Conservation (phyloP, 1,284 basidiomycete species). For the Sanghuangporus sanghuang region DNA sequence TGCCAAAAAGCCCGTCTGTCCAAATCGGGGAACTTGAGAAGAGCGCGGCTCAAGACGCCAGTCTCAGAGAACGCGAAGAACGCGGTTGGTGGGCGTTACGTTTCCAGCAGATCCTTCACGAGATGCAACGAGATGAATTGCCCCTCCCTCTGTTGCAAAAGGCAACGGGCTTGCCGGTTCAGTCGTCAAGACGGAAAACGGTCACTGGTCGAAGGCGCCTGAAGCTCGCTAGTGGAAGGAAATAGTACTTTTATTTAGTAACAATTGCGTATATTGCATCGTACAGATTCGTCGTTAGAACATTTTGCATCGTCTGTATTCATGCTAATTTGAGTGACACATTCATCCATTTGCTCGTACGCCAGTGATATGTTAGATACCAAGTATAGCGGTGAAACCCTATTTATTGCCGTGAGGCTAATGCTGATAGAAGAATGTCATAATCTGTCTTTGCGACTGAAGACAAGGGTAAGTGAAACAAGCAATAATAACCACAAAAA, state of each 20-base stretch:
- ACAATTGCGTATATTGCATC: no score
- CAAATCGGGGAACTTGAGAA: slow-evolving; percentile 38
- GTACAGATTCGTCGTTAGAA: not conserved
- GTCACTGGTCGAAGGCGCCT: slow-evolving; percentile 7
- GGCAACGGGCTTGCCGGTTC: not conserved
- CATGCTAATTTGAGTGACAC: slow-evolving; percentile 5
- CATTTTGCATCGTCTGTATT: slow-evolving; percentile 11
- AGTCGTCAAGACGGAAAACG: slow-evolving; percentile 4
- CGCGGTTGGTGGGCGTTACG: slow-evolving; percentile 74
- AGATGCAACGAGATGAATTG: slow-evolving; percentile 35
- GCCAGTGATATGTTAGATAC: not conserved
- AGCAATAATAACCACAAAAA: not conserved
- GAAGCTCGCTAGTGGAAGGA: slow-evolving; percentile 6
- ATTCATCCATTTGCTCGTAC: not conserved
- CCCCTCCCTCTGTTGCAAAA: not conserved
- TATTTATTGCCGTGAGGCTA: slow-evolving; percentile 57
- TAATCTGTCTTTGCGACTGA: slow-evolving; percentile 76
- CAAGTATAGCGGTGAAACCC: not conserved
- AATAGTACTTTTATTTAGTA: no score
- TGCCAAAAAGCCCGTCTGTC: slow-evolving; percentile 64
- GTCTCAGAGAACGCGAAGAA: slow-evolving; percentile 60
- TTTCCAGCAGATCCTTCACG: slow-evolving; percentile 63
- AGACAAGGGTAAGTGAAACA: not conserved
- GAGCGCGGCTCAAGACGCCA: slow-evolving; percentile 26
- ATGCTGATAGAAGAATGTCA: slow-evolving; percentile 66